Evolutionary conservation across 202 grass and related monocot species (phyloP).

Genomic region (Zoysia matrella): DNA sequence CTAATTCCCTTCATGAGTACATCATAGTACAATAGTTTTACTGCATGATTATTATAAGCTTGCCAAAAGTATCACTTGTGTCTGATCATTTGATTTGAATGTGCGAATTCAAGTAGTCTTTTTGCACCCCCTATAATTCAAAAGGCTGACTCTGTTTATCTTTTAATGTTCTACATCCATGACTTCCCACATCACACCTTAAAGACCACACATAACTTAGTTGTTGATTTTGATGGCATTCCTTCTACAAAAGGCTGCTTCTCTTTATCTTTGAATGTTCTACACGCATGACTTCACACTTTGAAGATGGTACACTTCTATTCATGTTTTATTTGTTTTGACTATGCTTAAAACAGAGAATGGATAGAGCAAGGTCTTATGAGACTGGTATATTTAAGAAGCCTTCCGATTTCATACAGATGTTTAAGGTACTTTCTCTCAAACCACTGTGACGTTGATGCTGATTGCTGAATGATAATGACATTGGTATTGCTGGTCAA

Average conservation of each 20-base stretch:
- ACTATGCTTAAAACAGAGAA: slow-evolving; percentile 65
- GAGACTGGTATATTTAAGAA: slow-evolving; percentile 95
- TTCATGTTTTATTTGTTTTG: slow-evolving; percentile 42
- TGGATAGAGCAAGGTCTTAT: slow-evolving; percentile 89
- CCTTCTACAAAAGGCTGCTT: neutral
- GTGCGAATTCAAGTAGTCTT: neutral
- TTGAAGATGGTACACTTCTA: neutral
- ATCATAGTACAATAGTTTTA: neutral
- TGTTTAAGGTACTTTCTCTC: too few relatives aligned
- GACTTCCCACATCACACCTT: too few relatives aligned
- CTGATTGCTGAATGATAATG: too few relatives aligned
- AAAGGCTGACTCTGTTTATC: neutral
- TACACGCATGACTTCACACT: neutral
- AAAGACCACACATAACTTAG: neutral
- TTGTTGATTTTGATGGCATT: slow-evolving; percentile 20
- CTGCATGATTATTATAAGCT: neutral
- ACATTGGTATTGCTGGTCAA: neutral
- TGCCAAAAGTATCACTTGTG: neutral
- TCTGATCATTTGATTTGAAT: neutral
- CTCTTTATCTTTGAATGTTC: slow-evolving; percentile 19
- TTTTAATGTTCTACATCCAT: neutral
- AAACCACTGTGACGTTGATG: too few relatives aligned
- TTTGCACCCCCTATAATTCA: slow-evolving; percentile 26
- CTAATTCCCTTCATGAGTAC: slow-evolving; percentile 7
- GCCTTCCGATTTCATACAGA: slow-evolving; percentile 62